Base-by-base conservation (phyloP, 164 flowering plant genomes). In the Malania oleifera region DNA sequence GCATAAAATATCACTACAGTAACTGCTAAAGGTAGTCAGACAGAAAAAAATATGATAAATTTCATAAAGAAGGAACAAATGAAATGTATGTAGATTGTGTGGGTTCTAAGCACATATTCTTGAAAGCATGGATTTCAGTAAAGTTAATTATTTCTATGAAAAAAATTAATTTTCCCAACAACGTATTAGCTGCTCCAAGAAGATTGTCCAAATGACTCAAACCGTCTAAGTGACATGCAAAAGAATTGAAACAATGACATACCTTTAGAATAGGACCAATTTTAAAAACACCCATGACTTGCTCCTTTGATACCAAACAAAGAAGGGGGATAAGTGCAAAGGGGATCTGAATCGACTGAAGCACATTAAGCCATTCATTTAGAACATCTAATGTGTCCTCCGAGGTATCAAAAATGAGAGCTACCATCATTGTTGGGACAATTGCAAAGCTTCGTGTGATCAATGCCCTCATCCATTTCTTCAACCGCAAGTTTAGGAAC, bases 321-420 rank as follows among this genome's bases (percentile, higher is more conserved):
- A 85, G 78, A 18, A 85, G 81, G 1, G 91, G 91, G 52, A 85
- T 83, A 14, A 85, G 74, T 4, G 88, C 88, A 71, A 85, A 85
- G 5, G 91, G 91, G 60, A 81, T 85, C 69, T 85, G 91, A 56
- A 85, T 39, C 1, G 91, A 85, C 70, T 82, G 91, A 25, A 85
- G 80, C 56, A 85, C 84, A 44, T 85, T 85, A 17, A 85, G 78
- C 87, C 87, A 85, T 59, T 85, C 86, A 59, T 85, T 85, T 15
- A 85, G 52, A 54, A 74, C 73, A 71, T 85, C 91, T 37, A 85
- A 49, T 5, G 75, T 57, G 41, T 51, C 74, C 52, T 78, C 87
- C 3, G 82, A 75, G 15, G 78, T 70, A 35, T 85, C 84, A 53
- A 82, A 82, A 35, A 63, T 61, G 49, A 85, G 80, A 17, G 87